Conservation (phyloP, 768 basidiomycete species). For the Leucogyrophana mollusca region DNA sequence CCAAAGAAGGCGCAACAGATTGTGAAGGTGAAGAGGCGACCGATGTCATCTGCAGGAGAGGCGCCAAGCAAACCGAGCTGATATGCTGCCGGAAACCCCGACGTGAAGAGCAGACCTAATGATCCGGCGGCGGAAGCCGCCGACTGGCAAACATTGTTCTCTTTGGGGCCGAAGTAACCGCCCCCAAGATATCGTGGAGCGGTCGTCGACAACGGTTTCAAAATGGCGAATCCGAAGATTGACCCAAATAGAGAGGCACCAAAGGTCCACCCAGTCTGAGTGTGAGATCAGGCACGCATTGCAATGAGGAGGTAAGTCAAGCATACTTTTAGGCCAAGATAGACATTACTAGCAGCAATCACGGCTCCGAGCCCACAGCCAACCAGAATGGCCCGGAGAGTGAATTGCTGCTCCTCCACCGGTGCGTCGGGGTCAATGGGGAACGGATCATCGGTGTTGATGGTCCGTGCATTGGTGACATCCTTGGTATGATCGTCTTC, state of each 20-base stretch:
- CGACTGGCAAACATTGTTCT: slow-evolving; percentile 37
- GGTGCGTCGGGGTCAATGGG: slow-evolving; percentile 47
- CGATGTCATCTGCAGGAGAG: slow-evolving; percentile 49
- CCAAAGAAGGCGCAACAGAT: slow-evolving; percentile 57
- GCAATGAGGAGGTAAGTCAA: not conserved
- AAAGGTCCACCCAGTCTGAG: slow-evolving; percentile 61
- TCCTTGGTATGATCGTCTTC: not conserved
- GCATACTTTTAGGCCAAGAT: slow-evolving; percentile 56
- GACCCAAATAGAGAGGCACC: slow-evolving; percentile 58
- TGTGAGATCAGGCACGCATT: not conserved
- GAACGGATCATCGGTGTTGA: slow-evolving; percentile 42
- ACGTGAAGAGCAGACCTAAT: slow-evolving; percentile 57
- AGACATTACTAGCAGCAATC: slow-evolving; percentile 63
- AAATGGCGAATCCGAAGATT: slow-evolving; percentile 44
- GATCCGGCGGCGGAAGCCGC: slow-evolving; percentile 48
- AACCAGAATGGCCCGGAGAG: slow-evolving; percentile 49
- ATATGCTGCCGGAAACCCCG: slow-evolving; percentile 61
- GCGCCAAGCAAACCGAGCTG: slow-evolving; percentile 47
- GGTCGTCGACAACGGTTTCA: slow-evolving; percentile 52
- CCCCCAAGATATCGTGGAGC: slow-evolving; percentile 45
- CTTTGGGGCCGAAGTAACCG: slow-evolving; percentile 63
- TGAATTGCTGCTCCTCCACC: slow-evolving; percentile 50
- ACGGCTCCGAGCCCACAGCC: slow-evolving; percentile 52
- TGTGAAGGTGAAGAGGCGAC: slow-evolving; percentile 55
- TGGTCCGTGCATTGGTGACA: slow-evolving; percentile 1